A percentile compares a stretch with the other conserved stretches of the same genome.
phyloP scores from a whole-genome alignment of 495 filamentous ascomycete species.

The Hypoxylon trugodes region DNA sequence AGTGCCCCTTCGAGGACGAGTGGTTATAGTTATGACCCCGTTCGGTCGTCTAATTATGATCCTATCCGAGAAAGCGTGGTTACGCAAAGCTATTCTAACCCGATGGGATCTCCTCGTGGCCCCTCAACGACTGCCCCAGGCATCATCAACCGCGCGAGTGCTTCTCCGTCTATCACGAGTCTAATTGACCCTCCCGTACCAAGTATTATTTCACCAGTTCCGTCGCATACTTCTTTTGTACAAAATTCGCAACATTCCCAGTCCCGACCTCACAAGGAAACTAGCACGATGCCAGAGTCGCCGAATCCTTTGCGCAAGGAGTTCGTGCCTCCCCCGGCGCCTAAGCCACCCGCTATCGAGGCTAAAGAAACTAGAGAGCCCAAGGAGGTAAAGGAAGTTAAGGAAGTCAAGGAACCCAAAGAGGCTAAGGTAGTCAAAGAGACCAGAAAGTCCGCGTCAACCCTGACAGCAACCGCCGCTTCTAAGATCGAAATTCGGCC shows the following conservation, averaged over 20 bases:
- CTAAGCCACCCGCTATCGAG: constrained; percentile 48
- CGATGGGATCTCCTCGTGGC: constrained; percentile 64
- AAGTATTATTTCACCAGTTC: constrained; percentile 55
- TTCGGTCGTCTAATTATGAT: constrained; percentile 77
- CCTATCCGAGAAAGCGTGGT: constrained; percentile 58
- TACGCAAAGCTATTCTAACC: constrained; percentile 59
- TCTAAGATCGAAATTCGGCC: constrained; percentile 49
- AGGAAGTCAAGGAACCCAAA: no score
- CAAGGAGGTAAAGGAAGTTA: constrained; percentile 39
- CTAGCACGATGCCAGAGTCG: constrained; percentile 40
- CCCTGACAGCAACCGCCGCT: constrained; percentile 36
- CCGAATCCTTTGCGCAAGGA: constrained; percentile 46
- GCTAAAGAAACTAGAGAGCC: constrained; percentile 39
- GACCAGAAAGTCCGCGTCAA: constrained; percentile 45
- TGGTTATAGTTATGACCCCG: constrained; percentile 87
- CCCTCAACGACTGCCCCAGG: constrained; percentile 51
- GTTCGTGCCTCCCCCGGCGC: constrained; percentile 44
- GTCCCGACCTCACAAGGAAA: constrained; percentile 30
- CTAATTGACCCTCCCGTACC: constrained; percentile 78
- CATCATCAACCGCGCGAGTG: constrained; percentile 72
- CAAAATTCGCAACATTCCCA: constrained; percentile 39
- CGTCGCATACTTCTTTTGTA: constrained; percentile 54
- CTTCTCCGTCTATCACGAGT: constrained; percentile 88
- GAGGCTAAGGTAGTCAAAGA: constrained; percentile 43
- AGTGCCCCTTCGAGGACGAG: constrained; percentile 63